These are phyloP conservation scores for Pichia sp. DNA, from an alignment of 1,139 yeast species.

Conservation along the genomic window DNA sequence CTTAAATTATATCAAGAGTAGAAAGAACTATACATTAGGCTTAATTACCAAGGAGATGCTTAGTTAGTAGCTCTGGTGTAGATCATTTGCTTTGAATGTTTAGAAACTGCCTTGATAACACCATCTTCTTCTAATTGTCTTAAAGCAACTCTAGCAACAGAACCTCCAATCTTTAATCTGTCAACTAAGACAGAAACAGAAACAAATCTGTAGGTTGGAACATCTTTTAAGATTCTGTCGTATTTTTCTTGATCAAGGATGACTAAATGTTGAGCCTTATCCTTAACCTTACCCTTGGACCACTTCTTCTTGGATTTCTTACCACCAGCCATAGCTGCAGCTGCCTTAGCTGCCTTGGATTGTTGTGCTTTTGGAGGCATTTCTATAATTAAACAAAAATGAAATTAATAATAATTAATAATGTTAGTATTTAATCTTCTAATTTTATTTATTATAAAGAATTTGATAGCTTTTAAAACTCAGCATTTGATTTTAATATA, in stretches of 20 bases:
- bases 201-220: conserved; percentile 97
- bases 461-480: no score
- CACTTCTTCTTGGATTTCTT: conserved; percentile 99
- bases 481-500: no score
- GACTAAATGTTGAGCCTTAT: conserved; percentile 98
- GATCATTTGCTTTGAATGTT: conserved; percentile 95
- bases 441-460: no score
- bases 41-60: conserved; percentile 10
- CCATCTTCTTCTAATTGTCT: conserved; percentile 95
- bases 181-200: conserved; percentile 98
- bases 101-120: conserved; percentile 87
- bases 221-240: conserved; percentile 99
- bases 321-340: conserved; percentile 99
- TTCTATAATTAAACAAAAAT: conserved; percentile 18
- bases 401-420: neutral
- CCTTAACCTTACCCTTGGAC: conserved; percentile 99
- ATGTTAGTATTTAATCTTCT: conserved; percentile 26
- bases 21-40: conserved; percentile 10
- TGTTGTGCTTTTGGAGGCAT: conserved; percentile 99
- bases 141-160: conserved; percentile 97
- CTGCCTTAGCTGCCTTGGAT: conserved; percentile 99
- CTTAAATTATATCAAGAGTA: conserved; percentile 3
- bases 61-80: conserved; percentile 73
- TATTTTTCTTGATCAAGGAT: conserved; percentile 96
- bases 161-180: conserved; percentile 99